Evolutionary conservation across 2,329 filamentous ascomycete genomes (phyloP).

Genomic region (Diaporthe batatas): DNA sequence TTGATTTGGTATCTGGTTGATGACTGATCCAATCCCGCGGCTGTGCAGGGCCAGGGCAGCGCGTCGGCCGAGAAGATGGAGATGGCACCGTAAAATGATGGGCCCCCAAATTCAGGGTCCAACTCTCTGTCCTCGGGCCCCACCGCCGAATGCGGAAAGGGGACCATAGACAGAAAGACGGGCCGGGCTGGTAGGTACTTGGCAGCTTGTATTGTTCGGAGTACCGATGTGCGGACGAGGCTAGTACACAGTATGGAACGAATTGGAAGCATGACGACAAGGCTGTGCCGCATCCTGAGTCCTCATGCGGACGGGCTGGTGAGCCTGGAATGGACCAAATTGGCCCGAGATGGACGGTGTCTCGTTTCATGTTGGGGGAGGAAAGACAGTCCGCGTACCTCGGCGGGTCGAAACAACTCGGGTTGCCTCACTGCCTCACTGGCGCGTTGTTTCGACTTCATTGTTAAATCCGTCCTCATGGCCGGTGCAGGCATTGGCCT

Average conservation of each 20-base stretch:
- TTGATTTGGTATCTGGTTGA: neutral
- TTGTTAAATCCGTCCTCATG: neutral
- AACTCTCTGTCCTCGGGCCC: neutral
- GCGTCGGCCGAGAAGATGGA: slow-evolving; percentile 21
- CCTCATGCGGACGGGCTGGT: neutral
- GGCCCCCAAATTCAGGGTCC: slow-evolving; percentile 17
- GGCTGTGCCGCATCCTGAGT: neutral
- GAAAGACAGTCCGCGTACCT: neutral
- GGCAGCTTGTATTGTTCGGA: neutral
- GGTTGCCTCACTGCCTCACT: slow-evolving; percentile 28
- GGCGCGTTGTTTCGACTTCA: slow-evolving; percentile 28
- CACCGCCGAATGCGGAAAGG: slow-evolving; percentile 30
- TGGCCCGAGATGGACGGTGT: slow-evolving; percentile 12
- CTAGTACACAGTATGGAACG: slow-evolving; percentile 14
- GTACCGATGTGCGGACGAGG: neutral
- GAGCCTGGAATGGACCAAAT: slow-evolving; percentile 23
- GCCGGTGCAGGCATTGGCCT: slow-evolving; percentile 14
- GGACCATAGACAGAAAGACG: slow-evolving; percentile 5
- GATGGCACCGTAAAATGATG: neutral
- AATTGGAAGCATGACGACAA: neutral
- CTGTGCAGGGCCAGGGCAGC: slow-evolving; percentile 8
- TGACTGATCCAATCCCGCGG: slow-evolving; percentile 3
- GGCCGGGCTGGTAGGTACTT: slow-evolving; percentile 1
- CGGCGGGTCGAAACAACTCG: slow-evolving; percentile 10
- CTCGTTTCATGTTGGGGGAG: slow-evolving; percentile 11